Percentiles rank a stretch among this genome's conserved stretches.
phyloP scores from a whole-genome alignment of 768 basidiomycete species.

The Clavulina sp. region DNA sequence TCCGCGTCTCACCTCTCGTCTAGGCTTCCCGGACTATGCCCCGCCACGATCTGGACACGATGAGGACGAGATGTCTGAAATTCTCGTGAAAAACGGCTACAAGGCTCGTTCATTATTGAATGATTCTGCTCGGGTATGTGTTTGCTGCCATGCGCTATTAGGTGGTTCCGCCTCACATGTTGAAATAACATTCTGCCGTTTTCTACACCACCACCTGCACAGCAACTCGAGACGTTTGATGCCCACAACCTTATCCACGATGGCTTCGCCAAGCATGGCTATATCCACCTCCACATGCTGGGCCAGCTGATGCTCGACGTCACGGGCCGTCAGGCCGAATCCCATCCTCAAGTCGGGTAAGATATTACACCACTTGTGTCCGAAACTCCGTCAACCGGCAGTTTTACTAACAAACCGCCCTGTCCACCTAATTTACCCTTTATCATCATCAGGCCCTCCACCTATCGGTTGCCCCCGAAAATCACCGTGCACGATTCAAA shows the following conservation, averaged over 20 bases:
- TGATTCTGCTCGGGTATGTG: conserved; percentile 21
- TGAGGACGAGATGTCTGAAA: conserved; percentile 51
- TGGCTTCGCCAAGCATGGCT: conserved; percentile 32
- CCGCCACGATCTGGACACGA: conserved; percentile 60
- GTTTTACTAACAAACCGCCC: conserved; percentile 24
- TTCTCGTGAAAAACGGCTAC: conserved; percentile 51
- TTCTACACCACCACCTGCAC: not conserved
- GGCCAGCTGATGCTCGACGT: conserved; percentile 51
- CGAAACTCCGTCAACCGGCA: not conserved
- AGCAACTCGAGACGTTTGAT: conserved; percentile 9
- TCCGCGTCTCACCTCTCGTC: not conserved
- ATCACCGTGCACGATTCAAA: conserved; percentile 67
- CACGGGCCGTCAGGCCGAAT: conserved; percentile 43
- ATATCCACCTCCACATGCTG: conserved; percentile 43
- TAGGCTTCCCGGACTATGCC: conserved; percentile 61
- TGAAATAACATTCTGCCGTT: conserved; percentile 2
- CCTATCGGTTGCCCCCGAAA: conserved; percentile 66
- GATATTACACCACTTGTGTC: conserved; percentile 15
- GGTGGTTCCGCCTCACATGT: not conserved
- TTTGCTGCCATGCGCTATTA: too few relatives aligned
- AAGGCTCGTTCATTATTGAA: conserved; percentile 16
- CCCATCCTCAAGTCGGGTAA: conserved; percentile 43
- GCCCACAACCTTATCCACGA: conserved; percentile 11
- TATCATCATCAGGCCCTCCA: conserved; percentile 37
- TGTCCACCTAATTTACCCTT: conserved; percentile 45